Percentiles rank a stretch among this genome's conserved stretches.
phyloP scores from a whole-genome alignment of 2,329 filamentous ascomycete species.

The Fusarium sp. region DNA sequence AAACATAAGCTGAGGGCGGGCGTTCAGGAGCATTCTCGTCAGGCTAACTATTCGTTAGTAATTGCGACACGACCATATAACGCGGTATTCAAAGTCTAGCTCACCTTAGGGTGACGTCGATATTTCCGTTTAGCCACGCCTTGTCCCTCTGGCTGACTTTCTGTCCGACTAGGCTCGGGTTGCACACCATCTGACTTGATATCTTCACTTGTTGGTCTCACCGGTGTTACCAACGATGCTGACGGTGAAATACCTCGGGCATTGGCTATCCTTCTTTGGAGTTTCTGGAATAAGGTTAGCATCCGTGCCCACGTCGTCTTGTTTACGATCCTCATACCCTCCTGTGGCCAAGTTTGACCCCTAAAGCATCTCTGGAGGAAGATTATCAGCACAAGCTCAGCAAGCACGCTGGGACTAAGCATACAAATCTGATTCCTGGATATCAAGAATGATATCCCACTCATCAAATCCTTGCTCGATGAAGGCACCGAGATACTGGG shows the following conservation, averaged over 20 bases:
- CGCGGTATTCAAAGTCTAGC: constrained; percentile 32
- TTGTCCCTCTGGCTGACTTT: constrained; percentile 57
- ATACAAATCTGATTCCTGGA: constrained; percentile 85
- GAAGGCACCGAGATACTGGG: constrained; percentile 79
- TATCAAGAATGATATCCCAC: constrained; percentile 85
- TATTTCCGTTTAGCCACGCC: constrained; percentile 76
- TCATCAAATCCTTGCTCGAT: constrained; percentile 84
- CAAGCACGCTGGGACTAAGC: constrained; percentile 46
- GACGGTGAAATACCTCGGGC: constrained; percentile 71
- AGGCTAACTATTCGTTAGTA: constrained; percentile 57
- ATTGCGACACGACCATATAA: neutral
- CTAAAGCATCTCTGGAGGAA: constrained; percentile 70
- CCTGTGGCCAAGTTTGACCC: constrained; percentile 83
- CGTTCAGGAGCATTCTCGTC: constrained; percentile 84
- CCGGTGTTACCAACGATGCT: constrained; percentile 61
- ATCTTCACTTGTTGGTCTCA: constrained; percentile 64
- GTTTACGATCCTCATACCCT: constrained; percentile 65
- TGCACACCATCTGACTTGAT: constrained; percentile 65
- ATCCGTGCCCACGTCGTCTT: constrained; percentile 2
- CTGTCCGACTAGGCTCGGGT: constrained; percentile 59
- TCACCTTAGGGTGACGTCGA: constrained; percentile 78
- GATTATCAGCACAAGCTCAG: constrained; percentile 33
- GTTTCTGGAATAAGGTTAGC: constrained; percentile 64
- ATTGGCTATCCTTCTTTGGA: constrained; percentile 85
- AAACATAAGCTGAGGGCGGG: constrained; percentile 83